phyloP scores from a whole-genome alignment of 1,139 yeast species.

The Zygoascus sp. region DNA sequence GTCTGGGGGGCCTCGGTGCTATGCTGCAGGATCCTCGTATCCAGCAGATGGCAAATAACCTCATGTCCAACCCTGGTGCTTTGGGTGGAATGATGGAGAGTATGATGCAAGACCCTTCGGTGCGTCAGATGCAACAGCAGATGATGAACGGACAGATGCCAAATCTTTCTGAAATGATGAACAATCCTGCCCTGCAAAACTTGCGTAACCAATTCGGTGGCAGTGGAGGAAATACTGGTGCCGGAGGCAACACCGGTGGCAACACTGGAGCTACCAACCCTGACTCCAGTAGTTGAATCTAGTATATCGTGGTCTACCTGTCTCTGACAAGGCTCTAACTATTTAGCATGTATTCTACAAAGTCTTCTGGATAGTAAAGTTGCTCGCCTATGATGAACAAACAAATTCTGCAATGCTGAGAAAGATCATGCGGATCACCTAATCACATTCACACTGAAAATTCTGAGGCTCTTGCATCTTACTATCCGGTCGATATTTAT shows the following conservation, averaged over 20 bases:
- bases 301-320: too few relatives aligned
- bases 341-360: neutral
- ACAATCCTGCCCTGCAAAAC: conserved; percentile 70
- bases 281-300: neutral
- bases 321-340: neutral
- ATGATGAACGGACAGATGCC: conserved; percentile 45
- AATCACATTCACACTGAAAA: conserved; percentile 14
- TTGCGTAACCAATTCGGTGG: conserved; percentile 33
- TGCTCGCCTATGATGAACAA: conserved; percentile 24
- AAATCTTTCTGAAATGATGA: conserved; percentile 65
- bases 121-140: conserved; percentile 20
- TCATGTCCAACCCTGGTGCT: conserved; percentile 65
- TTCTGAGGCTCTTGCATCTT: conserved; percentile 13
- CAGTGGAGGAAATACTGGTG: neutral
- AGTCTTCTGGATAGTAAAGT: neutral
- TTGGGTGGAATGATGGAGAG: conserved; percentile 8
- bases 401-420: conserved; percentile 29
- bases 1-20: conserved; percentile 13
- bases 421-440: conserved; percentile 17
- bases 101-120: conserved; percentile 5
- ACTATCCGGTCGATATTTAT: neutral
- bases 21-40: conserved; percentile 72
- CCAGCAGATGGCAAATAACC: conserved; percentile 18
- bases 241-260: neutral
- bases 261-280: neutral